Evolutionary conservation across 345 rosid species (phyloP).

Genomic region (Leavenworthia alabamica): DNA sequence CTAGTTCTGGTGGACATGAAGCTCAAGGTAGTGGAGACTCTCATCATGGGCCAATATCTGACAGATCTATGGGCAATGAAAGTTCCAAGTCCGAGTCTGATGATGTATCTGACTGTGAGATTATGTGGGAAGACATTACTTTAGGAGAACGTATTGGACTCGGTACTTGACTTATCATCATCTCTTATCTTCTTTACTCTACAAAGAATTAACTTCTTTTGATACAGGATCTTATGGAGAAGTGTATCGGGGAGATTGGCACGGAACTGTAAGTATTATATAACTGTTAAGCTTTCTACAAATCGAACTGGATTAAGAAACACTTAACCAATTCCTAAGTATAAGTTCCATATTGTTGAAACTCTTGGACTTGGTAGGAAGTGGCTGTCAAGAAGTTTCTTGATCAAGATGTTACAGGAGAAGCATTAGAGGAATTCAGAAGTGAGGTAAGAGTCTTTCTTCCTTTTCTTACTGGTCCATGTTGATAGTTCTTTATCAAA

Average conservation of each 20-base stretch:
- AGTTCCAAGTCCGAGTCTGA: slow-evolving; percentile 63
- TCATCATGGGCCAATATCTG: slow-evolving; percentile 37
- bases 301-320: no score
- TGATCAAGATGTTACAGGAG: slow-evolving; percentile 76
- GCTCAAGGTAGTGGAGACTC: slow-evolving; percentile 32
- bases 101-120: slow-evolving; percentile 78
- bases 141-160: slow-evolving; percentile 98
- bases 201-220: slow-evolving; percentile 20
- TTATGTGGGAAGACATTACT: slow-evolving; percentile 80
- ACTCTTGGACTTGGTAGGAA: slow-evolving; percentile 50
- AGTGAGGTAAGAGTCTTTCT: slow-evolving; percentile 59
- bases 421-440: slow-evolving; percentile 79
- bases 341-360: slow-evolving; percentile 17
- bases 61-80: slow-evolving; percentile 50
- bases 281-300: no score
- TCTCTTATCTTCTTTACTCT: slow-evolving; percentile 23
- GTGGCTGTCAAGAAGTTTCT: slow-evolving; percentile 95
- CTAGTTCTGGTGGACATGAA: slow-evolving; percentile 35
- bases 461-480: not conserved
- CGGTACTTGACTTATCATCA: slow-evolving; percentile 44
- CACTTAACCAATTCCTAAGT: no score
- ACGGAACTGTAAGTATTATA: slow-evolving; percentile 78
- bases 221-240: slow-evolving; percentile 93
- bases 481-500: slow-evolving; percentile 1
- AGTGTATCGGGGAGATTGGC: slow-evolving; percentile 98